These are phyloP conservation scores for Colletotrichum filicis DNA, from an alignment of 2,329 filamentous ascomycete genomes.

Conservation along the genomic window DNA sequence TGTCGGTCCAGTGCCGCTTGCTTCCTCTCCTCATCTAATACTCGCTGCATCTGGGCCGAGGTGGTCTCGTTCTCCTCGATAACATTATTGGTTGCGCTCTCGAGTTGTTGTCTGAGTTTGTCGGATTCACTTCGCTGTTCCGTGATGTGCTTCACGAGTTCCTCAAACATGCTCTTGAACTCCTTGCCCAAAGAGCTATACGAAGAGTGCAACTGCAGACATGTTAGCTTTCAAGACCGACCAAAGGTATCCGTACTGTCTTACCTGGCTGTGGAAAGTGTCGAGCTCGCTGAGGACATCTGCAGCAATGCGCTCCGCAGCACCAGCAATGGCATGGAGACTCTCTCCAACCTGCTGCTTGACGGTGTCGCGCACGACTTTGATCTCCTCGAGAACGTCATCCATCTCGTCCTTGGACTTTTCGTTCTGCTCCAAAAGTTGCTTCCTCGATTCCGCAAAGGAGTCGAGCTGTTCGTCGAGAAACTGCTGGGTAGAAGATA, in stretches of 20 bases:
- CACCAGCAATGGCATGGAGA: slow-evolving; percentile 82
- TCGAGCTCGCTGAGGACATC: slow-evolving; percentile 89
- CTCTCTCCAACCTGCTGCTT: slow-evolving; percentile 88
- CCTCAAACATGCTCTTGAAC: slow-evolving; percentile 87
- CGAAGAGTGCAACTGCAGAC: slow-evolving; percentile 78
- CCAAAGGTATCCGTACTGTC: slow-evolving; percentile 38
- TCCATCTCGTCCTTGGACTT: slow-evolving; percentile 88
- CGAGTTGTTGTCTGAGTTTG: slow-evolving; percentile 76
- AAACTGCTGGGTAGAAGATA: slow-evolving; percentile 76
- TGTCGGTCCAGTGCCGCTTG: slow-evolving; percentile 80
- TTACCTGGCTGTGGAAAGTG: slow-evolving; percentile 78
- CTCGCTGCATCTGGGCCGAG: slow-evolving; percentile 73
- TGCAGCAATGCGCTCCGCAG: slow-evolving; percentile 88
- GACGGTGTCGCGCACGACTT: slow-evolving; percentile 86
- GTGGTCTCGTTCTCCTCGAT: slow-evolving; percentile 75
- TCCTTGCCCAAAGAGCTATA: slow-evolving; percentile 87
- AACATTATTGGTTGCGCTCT: slow-evolving; percentile 74
- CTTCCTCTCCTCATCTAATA: slow-evolving; percentile 80
- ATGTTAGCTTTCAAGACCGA: background rate
- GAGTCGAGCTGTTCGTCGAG: slow-evolving; percentile 75
- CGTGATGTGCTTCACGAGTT: slow-evolving; percentile 78
- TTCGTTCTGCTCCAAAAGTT: slow-evolving; percentile 75
- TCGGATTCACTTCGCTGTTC: slow-evolving; percentile 83
- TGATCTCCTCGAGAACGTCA: slow-evolving; percentile 90
- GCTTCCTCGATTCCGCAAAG: slow-evolving; percentile 75